Percentiles rank a stretch among this genome's conserved stretches.
These are phyloP conservation scores for Microbotryomycetes sp. DNA, from an alignment of 1,284 basidiomycete genomes.

Conservation along the genomic window DNA sequence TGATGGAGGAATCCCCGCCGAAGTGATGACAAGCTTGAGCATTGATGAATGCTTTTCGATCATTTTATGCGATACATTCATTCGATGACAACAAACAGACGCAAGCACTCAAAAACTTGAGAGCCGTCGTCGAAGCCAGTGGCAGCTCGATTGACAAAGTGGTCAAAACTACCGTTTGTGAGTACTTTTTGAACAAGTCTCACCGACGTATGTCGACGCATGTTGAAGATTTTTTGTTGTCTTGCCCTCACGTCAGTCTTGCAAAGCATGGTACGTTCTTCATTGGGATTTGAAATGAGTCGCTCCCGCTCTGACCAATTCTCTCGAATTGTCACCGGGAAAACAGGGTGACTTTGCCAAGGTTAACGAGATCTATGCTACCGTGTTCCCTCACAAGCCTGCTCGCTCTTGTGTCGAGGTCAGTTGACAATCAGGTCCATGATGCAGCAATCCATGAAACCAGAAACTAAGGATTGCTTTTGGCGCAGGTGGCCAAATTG, in stretches of 20 bases:
- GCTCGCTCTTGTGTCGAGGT: constrained; percentile 86
- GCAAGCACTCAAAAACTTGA: constrained; percentile 81
- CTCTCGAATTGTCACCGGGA: constrained; percentile 48
- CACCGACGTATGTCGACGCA: neutral
- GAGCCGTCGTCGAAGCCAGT: constrained; percentile 72
- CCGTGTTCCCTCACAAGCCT: constrained; percentile 83
- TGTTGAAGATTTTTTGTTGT: neutral
- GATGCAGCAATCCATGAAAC: too few species aligned
- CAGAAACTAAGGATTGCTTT: too few species aligned
- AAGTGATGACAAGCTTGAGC: too few species aligned
- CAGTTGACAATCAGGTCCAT: neutral
- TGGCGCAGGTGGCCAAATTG: constrained; percentile 50
- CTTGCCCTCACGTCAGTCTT: constrained; percentile 11
- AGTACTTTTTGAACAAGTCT: neutral
- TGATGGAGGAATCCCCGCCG: too few species aligned
- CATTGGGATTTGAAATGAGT: too few species aligned
- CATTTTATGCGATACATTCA: too few species aligned
- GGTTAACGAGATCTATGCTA: constrained; percentile 36
- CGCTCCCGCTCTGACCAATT: neutral
- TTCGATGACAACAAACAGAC: constrained; percentile 35
- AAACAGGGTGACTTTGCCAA: constrained; percentile 79
- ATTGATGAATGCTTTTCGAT: too few species aligned
- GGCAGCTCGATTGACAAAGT: constrained; percentile 70
- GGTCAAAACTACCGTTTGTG: constrained; percentile 63
- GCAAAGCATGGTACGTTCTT: constrained; percentile 21